phyloP scores from a whole-genome alignment of 176 grass and related monocot species.

The Aegilops speltoides region DNA sequence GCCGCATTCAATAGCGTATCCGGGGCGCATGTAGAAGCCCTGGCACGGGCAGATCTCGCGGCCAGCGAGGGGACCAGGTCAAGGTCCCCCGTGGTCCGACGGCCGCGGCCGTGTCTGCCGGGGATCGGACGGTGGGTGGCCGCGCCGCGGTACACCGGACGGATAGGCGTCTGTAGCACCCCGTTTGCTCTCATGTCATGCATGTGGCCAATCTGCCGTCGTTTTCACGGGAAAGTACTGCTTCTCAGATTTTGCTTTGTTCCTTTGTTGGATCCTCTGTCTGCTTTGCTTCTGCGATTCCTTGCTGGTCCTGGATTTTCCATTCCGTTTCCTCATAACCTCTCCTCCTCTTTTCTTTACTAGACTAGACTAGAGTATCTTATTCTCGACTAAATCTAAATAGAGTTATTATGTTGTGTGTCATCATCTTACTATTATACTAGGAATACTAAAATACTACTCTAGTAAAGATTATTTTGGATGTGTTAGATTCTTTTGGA shows the following conservation, averaged over 20 bases:
- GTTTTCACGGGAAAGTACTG: constrained; percentile 58
- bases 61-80: neutral
- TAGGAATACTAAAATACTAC: too few relatives aligned
- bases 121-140: constrained; percentile 35
- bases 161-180: neutral
- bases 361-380: neutral
- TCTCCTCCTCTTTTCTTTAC: neutral
- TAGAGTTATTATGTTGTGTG: too few relatives aligned
- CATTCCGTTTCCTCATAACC: neutral
- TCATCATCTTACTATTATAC: neutral
- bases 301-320: neutral
- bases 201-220: constrained; percentile 53
- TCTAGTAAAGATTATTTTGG: neutral
- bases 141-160: neutral
- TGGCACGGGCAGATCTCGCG: constrained; percentile 32
- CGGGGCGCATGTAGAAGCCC: constrained; percentile 8
- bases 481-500: neutral
- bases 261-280: constrained; percentile 44
- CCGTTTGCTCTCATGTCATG: constrained; percentile 33
- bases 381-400: neutral
- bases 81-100: neutral
- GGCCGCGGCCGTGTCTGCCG: neutral
- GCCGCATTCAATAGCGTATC: constrained; percentile 41
- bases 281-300: constrained; percentile 4
- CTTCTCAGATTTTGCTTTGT: constrained; percentile 50